These are phyloP conservation scores for Eutrema japonicum DNA, from an alignment of 345 rosid species.

Conservation along the genomic window DNA sequence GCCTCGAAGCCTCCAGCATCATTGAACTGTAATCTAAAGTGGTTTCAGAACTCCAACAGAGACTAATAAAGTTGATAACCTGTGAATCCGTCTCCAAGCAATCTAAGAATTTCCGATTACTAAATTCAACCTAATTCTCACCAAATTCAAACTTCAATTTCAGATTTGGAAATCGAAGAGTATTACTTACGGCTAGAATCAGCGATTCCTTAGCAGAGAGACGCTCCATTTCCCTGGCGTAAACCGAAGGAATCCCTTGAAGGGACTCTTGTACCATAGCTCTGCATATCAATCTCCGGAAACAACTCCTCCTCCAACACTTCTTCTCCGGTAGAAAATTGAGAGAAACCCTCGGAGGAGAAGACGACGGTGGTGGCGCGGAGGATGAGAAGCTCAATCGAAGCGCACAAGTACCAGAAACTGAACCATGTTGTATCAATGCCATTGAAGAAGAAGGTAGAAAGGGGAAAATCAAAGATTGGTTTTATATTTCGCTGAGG, in stretches of 20 bases:
- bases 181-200: constrained; percentile 69
- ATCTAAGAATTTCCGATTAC: background rate
- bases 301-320: constrained; percentile 26
- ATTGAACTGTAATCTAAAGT: constrained; percentile 57
- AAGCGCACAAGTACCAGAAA: constrained; percentile 33
- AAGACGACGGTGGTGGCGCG: constrained; percentile 7
- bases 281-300: constrained; percentile 38
- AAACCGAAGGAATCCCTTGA: constrained; percentile 75
- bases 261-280: constrained; percentile 74
- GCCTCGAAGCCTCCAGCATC: constrained; percentile 95
- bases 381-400: constrained; percentile 37
- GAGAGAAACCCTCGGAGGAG: constrained; percentile 35
- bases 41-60: constrained; percentile 5
- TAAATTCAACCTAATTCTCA: no score
- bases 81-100: background rate
- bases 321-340: constrained; percentile 37
- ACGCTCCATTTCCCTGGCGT: constrained; percentile 96
- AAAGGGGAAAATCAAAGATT: constrained; percentile 12
- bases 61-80: background rate
- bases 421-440: constrained; percentile 29
- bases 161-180: background rate
- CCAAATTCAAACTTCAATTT: background rate
- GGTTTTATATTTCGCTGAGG: constrained; percentile 9
- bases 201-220: constrained; percentile 97
- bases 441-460: constrained; percentile 33